These are phyloP conservation scores for Cyphellophora europaea DNA, from an alignment of 2,329 filamentous ascomycete species.

Conservation along the genomic window DNA sequence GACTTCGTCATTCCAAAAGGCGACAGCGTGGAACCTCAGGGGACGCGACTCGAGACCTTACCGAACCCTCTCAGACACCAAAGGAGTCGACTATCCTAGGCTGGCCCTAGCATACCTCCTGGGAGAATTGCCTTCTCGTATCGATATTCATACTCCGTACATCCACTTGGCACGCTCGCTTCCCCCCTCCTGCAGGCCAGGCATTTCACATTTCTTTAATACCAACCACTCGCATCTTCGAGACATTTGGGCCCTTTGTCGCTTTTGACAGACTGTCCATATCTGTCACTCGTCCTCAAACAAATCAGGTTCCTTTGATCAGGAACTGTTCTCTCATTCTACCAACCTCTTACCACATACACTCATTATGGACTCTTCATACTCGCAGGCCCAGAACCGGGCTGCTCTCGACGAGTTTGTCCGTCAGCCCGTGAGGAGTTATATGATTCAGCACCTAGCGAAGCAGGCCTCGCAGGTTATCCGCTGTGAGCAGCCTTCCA, in stretches of 20 bases:
- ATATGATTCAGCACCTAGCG: constrained; percentile 39
- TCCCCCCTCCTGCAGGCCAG: constrained; percentile 1
- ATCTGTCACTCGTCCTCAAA: not conserved
- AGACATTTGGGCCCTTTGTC: not conserved
- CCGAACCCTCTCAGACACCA: not conserved
- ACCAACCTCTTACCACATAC: constrained; percentile 3
- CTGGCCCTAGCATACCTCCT: not conserved
- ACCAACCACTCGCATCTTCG: not conserved
- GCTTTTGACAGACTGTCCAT: not conserved
- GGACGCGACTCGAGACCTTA: constrained; percentile 1
- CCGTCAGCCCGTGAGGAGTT: constrained; percentile 34
- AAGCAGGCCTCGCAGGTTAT: constrained; percentile 38
- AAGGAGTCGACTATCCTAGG: not conserved
- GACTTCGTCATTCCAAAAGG: not conserved
- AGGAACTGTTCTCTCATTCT: constrained; percentile 1
- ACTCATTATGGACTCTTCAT: constrained; percentile 13
- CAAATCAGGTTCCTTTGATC: not conserved
- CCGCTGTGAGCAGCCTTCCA: constrained; percentile 34
- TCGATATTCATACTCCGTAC: constrained; percentile 1
- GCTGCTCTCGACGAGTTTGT: constrained; percentile 39
- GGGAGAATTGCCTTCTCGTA: not conserved
- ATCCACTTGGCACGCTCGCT: not conserved
- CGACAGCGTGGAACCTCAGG: constrained; percentile 1
- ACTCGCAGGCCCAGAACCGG: constrained; percentile 25
- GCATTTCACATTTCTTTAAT: not conserved